Base-by-base conservation (phyloP, 2,329 filamentous ascomycete genomes). In the Penicillium digitatum region DNA sequence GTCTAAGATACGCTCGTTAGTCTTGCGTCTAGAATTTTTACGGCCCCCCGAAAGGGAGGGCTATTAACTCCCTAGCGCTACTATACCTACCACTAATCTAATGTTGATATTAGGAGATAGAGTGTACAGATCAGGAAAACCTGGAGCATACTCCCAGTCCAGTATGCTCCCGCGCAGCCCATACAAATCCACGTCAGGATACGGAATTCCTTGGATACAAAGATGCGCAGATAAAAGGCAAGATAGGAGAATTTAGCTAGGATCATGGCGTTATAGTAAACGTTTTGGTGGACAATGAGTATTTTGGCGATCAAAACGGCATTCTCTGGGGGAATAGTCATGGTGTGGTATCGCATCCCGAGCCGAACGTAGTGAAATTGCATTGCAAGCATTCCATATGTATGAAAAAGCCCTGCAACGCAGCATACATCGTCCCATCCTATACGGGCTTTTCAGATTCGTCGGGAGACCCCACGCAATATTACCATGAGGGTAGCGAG, bases 401-500 rank as follows among this genome's bases (percentile, higher is more conserved):
- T 62, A n/a, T 62, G 54, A 3, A 63, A 40, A 43, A 63, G 34
- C 1, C 54, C 60, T 20, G 49, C 49, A 22, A 69, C 59, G 16
- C 64, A 62, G 40, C 62, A 71, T 24, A 56, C 56, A 61, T 70
- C 69, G 40, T 71, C 68, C 66, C 67, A 69, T 59, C 67, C 67
- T 27, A 71, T 46, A 32, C 57, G 55, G n/a, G 60, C 67, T 48
- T 64, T 54, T 47, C 66, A 59, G 26, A 66, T 56, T n/a, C 57
- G 61, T 31, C 68, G 59, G 22, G 69, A 67, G 43, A 69, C 50
- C 3, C 27, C 43, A n/a, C 43, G 42, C 27, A 71, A 52, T 31
- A 66, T 59, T 10, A 70, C 58, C 16, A 66, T 51, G 8, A 65
- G 32, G 2, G 66, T 62, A 8, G 66, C 68, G 2, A 66, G 31